Evolutionary conservation across 2,329 filamentous ascomycete species (phyloP).

Genomic region (Xylariaceae sp.): DNA sequence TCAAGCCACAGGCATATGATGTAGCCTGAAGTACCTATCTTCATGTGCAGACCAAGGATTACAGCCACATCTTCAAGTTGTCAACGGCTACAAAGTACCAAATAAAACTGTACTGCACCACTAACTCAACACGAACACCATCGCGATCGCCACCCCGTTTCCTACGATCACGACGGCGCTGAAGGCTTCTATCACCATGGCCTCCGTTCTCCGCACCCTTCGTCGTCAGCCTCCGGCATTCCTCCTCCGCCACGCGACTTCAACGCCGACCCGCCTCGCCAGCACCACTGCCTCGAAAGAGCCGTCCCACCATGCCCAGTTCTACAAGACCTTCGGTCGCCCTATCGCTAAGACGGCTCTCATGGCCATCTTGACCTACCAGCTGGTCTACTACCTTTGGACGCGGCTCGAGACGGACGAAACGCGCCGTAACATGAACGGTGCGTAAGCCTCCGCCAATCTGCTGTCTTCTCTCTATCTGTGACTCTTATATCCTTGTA

Average conservation of each 20-base stretch:
- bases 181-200: no score
- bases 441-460: slow-evolving; percentile 38
- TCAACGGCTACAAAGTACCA: no score
- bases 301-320: slow-evolving; percentile 45
- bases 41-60: not conserved
- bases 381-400: slow-evolving; percentile 73
- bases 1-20: not conserved
- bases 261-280: not conserved
- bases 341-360: slow-evolving; percentile 72
- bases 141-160: no score
- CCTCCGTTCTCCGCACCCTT: no score
- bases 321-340: slow-evolving; percentile 71
- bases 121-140: no score
- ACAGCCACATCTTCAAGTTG: no score
- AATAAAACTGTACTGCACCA: no score
- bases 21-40: not conserved
- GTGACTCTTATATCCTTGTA: no score
- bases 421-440: slow-evolving; percentile 52
- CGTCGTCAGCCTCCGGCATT: no score
- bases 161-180: no score
- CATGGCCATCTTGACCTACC: slow-evolving; percentile 73
- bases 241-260: no score
- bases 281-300: not conserved
- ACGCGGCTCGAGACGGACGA: slow-evolving; percentile 70
- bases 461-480: no score